A percentile compares a stretch with the other conserved stretches of the same genome.
Conservation (phyloP, 2,329 filamentous ascomycete species). For the Didymella arachidicola region DNA sequence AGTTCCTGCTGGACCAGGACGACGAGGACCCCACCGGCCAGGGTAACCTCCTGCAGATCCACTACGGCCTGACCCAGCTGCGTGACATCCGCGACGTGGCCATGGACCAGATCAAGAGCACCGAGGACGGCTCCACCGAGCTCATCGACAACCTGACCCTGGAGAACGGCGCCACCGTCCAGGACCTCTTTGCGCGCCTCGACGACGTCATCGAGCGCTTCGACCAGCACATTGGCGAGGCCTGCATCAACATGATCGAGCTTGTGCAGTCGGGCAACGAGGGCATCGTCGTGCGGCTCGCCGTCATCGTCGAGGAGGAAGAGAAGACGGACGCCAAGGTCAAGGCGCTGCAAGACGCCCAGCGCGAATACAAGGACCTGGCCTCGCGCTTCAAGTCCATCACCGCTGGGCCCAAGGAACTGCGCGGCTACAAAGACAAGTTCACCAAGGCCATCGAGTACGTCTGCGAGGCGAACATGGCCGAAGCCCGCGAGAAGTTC, state of each 20-base stretch:
- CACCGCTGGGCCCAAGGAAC: slow-evolving; percentile 87
- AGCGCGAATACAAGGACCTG: slow-evolving; percentile 95
- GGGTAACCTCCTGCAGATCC: slow-evolving; percentile 86
- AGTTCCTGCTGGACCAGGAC: slow-evolving; percentile 81
- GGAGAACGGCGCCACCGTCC: slow-evolving; percentile 74
- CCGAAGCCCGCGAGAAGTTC: slow-evolving; percentile 75
- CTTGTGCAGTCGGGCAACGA: slow-evolving; percentile 87
- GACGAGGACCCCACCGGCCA: slow-evolving; percentile 87
- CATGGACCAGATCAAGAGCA: slow-evolving; percentile 86
- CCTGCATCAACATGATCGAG: slow-evolving; percentile 89
- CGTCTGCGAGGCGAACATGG: slow-evolving; percentile 77
- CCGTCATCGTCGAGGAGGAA: slow-evolving; percentile 91
- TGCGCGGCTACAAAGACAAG: slow-evolving; percentile 96
- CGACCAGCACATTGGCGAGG: slow-evolving; percentile 88
- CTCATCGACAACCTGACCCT: slow-evolving; percentile 77
- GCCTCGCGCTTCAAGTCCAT: slow-evolving; percentile 94
- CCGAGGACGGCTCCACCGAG: slow-evolving; percentile 92
- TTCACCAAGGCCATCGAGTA: slow-evolving; percentile 82
- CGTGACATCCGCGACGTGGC: slow-evolving; percentile 95
- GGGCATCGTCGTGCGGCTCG: slow-evolving; percentile 87
- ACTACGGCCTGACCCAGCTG: slow-evolving; percentile 90
- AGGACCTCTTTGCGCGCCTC: slow-evolving; percentile 86
- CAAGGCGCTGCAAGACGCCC: slow-evolving; percentile 87
- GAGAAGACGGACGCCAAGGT: slow-evolving; percentile 96
- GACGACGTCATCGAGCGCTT: slow-evolving; percentile 93